These are phyloP conservation scores for Mycena haematopus DNA, from an alignment of 768 basidiomycete species.

Conservation along the genomic window DNA sequence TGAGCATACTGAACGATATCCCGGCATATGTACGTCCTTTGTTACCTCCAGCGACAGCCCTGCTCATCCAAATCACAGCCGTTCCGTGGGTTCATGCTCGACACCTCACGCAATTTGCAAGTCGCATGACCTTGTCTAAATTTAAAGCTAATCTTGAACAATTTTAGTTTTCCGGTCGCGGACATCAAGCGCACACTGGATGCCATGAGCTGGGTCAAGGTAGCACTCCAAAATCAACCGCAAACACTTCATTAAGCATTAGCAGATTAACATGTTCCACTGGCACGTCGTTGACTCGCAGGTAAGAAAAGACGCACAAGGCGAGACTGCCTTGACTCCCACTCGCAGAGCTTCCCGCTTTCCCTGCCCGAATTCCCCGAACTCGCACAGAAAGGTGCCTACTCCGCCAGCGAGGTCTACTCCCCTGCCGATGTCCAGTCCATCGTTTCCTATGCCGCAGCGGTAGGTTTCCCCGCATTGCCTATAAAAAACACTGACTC, in stretches of 20 bases:
- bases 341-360: conserved; percentile 58
- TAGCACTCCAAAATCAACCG: conserved; percentile 41
- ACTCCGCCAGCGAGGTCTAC: conserved; percentile 62
- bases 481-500: not conserved
- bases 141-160: not conserved
- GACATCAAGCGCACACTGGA: conserved; percentile 76
- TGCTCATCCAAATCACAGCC: conserved; percentile 47
- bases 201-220: conserved; percentile 79
- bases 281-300: conserved; percentile 88
- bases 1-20: conserved; percentile 61
- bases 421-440: conserved; percentile 57
- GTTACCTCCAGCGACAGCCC: not conserved
- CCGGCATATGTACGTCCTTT: conserved; percentile 65
- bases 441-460: conserved; percentile 69
- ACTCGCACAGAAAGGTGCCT: conserved; percentile 69
- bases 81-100: conserved; percentile 80
- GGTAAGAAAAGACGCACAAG: too few species aligned
- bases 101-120: conserved; percentile 80
- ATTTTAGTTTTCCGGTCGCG: conserved; percentile 59
- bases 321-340: too few species aligned
- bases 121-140: conserved; percentile 32
- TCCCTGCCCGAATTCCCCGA: conserved; percentile 65
- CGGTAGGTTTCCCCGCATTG: conserved; percentile 52
- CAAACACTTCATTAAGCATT: conserved; percentile 34
- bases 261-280: conserved; percentile 73